phyloP scores from a whole-genome alignment of 2,329 filamentous ascomycete genomes.

The Chrysosporium keratinophilum region DNA sequence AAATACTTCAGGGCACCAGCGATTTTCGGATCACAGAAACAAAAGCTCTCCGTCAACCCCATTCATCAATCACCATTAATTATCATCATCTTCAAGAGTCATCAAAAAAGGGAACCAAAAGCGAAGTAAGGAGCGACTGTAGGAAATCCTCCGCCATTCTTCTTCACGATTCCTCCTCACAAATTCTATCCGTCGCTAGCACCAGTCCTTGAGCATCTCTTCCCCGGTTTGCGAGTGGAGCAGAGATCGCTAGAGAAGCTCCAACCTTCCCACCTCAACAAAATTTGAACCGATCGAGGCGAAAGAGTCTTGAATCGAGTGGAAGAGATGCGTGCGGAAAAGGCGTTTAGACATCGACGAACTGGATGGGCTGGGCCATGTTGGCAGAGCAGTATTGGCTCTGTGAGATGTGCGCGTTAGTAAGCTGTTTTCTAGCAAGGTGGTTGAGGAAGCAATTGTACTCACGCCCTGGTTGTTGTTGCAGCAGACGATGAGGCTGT shows the following conservation, averaged over 20 bases:
- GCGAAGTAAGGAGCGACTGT: conserved; percentile 12
- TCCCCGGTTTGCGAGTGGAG: conserved; percentile 2
- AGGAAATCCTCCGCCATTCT: conserved; percentile 8
- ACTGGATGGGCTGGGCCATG: conserved; percentile 12
- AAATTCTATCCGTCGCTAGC: not conserved
- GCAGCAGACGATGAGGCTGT: conserved; percentile 16
- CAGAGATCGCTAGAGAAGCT: conserved; percentile 8
- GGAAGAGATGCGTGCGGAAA: not conserved
- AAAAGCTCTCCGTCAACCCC: not conserved
- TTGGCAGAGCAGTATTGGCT: conserved; percentile 14
- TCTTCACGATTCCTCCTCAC: not conserved
- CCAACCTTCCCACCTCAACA: not conserved
- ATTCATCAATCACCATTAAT: not conserved
- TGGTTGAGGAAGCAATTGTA: not conserved
- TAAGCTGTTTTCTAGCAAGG: not conserved
- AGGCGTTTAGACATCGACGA: conserved; percentile 11
- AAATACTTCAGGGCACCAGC: conserved; percentile 10
- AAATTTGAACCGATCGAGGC: conserved; percentile 8
- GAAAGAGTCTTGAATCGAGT: not conserved
- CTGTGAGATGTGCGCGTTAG: not conserved
- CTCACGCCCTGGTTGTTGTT: conserved; percentile 15
- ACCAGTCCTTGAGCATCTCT: not conserved
- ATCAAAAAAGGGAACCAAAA: conserved; percentile 2
- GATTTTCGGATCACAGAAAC: conserved; percentile 1
- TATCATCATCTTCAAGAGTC: not conserved